phyloP scores from a whole-genome alignment of 2,329 filamentous ascomycete genomes.

The Cladophialophora carrionii region DNA sequence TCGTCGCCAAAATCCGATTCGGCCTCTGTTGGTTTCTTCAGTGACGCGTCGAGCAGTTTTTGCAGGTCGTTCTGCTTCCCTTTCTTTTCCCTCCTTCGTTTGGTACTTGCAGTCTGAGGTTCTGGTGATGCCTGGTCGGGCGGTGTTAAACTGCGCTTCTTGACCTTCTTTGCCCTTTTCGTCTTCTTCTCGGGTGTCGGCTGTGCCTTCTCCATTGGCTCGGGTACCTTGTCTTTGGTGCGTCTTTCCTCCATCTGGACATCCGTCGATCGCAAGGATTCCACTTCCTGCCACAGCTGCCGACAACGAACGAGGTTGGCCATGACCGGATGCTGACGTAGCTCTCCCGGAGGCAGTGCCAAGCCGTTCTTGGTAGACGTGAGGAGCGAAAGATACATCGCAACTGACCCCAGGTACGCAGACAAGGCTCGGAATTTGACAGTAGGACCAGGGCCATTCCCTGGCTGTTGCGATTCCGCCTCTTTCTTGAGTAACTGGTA shows the following conservation, averaged over 20 bases:
- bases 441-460: slow-evolving; percentile 53
- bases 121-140: slow-evolving; percentile 8
- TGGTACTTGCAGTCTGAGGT: background rate
- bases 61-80: slow-evolving; percentile 55
- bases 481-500: slow-evolving; percentile 64
- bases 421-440: slow-evolving; percentile 79
- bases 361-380: slow-evolving; percentile 69
- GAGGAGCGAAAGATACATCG: slow-evolving; percentile 94
- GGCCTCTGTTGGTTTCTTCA: slow-evolving; percentile 54
- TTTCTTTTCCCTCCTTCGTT: slow-evolving; percentile 66
- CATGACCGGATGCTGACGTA: slow-evolving; percentile 92
- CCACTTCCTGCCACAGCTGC: slow-evolving; percentile 75
- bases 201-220: slow-evolving; percentile 43
- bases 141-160: background rate
- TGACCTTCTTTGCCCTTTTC: slow-evolving; percentile 53
- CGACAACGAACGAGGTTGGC: slow-evolving; percentile 77
- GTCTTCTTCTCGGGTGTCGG: slow-evolving; percentile 43
- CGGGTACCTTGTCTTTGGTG: slow-evolving; percentile 39
- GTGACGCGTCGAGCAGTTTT: slow-evolving; percentile 42
- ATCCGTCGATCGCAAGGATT: slow-evolving; percentile 57
- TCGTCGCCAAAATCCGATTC: slow-evolving; percentile 95
- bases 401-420: slow-evolving; percentile 82
- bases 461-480: slow-evolving; percentile 48
- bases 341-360: slow-evolving; percentile 72
- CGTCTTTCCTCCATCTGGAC: slow-evolving; percentile 47